Evolutionary conservation across 352 stramenopile species (phyloP).

Genomic region (Globisporangium viniferum): DNA sequence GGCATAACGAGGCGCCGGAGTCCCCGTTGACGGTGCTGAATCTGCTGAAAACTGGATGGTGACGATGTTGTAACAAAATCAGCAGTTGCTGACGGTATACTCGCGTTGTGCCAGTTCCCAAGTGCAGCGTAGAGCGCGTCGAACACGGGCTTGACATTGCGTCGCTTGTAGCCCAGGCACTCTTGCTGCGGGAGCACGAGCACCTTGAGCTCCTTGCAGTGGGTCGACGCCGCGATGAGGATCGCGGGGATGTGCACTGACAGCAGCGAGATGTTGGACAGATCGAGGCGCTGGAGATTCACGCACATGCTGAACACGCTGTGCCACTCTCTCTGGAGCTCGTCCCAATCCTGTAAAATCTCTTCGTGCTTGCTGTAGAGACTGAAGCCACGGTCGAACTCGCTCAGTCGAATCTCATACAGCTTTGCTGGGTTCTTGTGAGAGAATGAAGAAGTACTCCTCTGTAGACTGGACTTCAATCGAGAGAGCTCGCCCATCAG

Average conservation of each 20-base stretch:
- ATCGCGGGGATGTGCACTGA: constrained; percentile 9
- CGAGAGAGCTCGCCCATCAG: constrained; percentile 2
- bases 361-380: not conserved
- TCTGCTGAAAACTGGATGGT: not conserved
- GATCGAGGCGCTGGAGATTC: constrained; percentile 14
- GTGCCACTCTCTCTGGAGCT: constrained; percentile 5
- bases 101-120: constrained; percentile 4
- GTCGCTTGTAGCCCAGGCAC: constrained; percentile 16
- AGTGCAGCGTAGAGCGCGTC: constrained; percentile 14
- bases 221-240: constrained; percentile 5
- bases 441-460: not conserved
- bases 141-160: constrained; percentile 16
- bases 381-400: not conserved
- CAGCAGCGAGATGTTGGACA: constrained; percentile 8
- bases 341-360: not conserved
- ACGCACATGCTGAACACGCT: constrained; percentile 4
- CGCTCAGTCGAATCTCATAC: constrained; percentile 1
- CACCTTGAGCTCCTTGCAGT: constrained; percentile 10
- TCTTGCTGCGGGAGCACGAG: constrained; percentile 19
- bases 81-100: not conserved
- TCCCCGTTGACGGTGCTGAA: constrained; percentile 5
- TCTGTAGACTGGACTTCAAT: not conserved
- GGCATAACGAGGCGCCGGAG: constrained; percentile 28
- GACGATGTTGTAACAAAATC: not conserved
- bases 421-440: not conserved